These are phyloP conservation scores for Scenedesmus sp. DNA, from an alignment of 163 green algal genomes.

Conservation along the genomic window DNA sequence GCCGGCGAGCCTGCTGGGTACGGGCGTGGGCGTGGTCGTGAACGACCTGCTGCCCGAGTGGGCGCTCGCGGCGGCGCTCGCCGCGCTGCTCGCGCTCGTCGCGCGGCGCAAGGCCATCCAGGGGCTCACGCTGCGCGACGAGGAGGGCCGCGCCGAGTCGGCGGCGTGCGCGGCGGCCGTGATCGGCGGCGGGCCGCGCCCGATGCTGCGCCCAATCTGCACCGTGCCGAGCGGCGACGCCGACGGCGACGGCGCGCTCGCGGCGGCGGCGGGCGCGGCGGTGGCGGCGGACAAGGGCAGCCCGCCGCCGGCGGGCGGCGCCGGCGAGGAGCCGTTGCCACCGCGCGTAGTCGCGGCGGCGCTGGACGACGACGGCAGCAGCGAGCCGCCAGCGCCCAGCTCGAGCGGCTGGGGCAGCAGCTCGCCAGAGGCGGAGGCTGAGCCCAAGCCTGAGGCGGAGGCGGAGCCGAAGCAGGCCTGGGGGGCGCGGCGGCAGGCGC, in stretches of 20 bases:
- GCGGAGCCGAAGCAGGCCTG: neutral
- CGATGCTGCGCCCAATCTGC: slow-evolving; percentile 13
- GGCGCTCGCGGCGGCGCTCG: slow-evolving; percentile 18
- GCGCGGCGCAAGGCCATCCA: neutral
- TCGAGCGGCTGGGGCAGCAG: neutral
- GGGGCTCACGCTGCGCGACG: neutral
- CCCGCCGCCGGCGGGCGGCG: too few relatives aligned
- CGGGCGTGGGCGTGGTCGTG: slow-evolving; percentile 31
- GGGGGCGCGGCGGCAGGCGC: neutral
- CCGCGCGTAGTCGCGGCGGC: too few relatives aligned
- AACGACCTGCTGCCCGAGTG: slow-evolving; percentile 43
- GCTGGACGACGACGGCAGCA: neutral
- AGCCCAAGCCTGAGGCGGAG: neutral
- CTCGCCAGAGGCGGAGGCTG: too few relatives aligned
- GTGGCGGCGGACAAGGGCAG: too few relatives aligned
- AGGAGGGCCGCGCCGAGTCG: neutral
- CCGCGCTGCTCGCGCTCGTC: slow-evolving; percentile 6
- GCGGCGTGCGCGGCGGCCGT: slow-evolving; percentile 21
- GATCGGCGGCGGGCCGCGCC: slow-evolving; percentile 22
- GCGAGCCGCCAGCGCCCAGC: neutral
- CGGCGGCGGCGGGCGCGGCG: too few relatives aligned
- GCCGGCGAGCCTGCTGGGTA: slow-evolving; percentile 29
- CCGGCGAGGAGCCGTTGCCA: too few relatives aligned
- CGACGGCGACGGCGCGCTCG: too few relatives aligned
- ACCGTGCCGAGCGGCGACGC: neutral